phyloP scores from a whole-genome alignment of 768 basidiomycete species.

The Tylopilus subfusipes region DNA sequence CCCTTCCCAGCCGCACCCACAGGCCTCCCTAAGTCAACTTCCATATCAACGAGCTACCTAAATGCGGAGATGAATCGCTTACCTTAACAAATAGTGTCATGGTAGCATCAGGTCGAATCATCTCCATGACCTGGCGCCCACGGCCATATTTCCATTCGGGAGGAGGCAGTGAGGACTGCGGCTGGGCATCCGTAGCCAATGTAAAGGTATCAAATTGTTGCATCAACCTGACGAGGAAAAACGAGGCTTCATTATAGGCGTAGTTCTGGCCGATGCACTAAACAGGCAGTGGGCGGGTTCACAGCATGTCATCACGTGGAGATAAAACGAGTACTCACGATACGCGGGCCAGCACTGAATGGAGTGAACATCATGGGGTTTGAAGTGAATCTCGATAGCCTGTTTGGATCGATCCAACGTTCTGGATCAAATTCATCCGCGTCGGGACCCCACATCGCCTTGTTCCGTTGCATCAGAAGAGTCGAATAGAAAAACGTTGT shows the following conservation, averaged over 20 bases:
- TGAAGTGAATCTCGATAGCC: slow-evolving; percentile 46
- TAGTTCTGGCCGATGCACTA: slow-evolving; percentile 74
- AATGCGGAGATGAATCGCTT: slow-evolving; percentile 19
- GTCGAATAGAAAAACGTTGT: slow-evolving; percentile 59
- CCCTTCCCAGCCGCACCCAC: slow-evolving; percentile 50
- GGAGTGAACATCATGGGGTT: slow-evolving; percentile 71
- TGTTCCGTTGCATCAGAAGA: slow-evolving; percentile 63
- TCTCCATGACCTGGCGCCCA: slow-evolving; percentile 53
- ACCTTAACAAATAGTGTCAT: slow-evolving; percentile 69
- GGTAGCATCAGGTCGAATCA: slow-evolving; percentile 59
- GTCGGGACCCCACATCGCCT: slow-evolving; percentile 68
- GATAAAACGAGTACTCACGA: slow-evolving; percentile 31
- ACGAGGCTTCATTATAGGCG: slow-evolving; percentile 74
- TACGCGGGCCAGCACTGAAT: slow-evolving; percentile 69
- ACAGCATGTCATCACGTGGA: slow-evolving; percentile 9
- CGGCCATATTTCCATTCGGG: slow-evolving; percentile 44
- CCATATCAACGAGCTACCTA: neutral
- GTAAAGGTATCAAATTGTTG: slow-evolving; percentile 61
- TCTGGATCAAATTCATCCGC: slow-evolving; percentile 78
- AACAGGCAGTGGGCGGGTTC: slow-evolving; percentile 14
- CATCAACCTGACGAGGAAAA: slow-evolving; percentile 62
- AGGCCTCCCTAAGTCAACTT: slow-evolving; percentile 45
- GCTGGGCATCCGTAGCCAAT: slow-evolving; percentile 59
- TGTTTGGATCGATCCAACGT: slow-evolving; percentile 64
- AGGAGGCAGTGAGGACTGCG: slow-evolving; percentile 59